Base-by-base conservation (phyloP, 2,329 filamentous ascomycete species). In the Alternaria rosae region DNA sequence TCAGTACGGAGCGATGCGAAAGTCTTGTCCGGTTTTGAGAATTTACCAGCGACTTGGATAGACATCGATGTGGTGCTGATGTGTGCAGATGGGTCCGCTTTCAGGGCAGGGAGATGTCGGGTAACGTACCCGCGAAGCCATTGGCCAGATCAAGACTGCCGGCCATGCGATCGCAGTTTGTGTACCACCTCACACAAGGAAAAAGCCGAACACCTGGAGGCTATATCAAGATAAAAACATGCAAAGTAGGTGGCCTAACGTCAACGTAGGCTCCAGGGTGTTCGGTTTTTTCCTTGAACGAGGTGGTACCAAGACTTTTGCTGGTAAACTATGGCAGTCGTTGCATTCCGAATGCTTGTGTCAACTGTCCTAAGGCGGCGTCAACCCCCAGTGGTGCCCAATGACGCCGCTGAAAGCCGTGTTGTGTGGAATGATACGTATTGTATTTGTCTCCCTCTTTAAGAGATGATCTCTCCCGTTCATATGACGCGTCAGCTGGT, bases 401-500 rank as follows among this genome's bases (percentile, higher is more conserved):
- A 23, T 8, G 17, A 50, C 17, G 20, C 28, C 35, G 47, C 47
- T 50, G 8, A 12, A 50, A 38, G 28, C 10, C 1, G 30, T 38
- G 13, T n/a, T 23, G 9, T 25, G 20, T 7, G 8, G 6, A n/a
- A 5, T 17, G 20, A 21, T 35, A 12, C 17, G 32, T 12, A 13
- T 43, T 57, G 23, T 15, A 8, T 25, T 10, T n/a, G 17, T 3
- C 28, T 10, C 12, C 23, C 1, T 11, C 32, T 5, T 42, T 43
- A 7, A 11, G n/a, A 20, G 13, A 21, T 17, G 13, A 13, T 35
- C 5, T 35, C 26, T 5, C 6, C 1, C 21, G 1, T 23, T 3
- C 6, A 12, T 10, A 4, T 25, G 11, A 13, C 5, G 13, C 7
- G 55, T 69, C 62, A 71, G 10, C 61, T 63, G 10, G 52, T 28